Percentiles rank a stretch among this genome's conserved stretches.
phyloP scores from a whole-genome alignment of 129 eudicot species.

The Sambucus nigra region DNA sequence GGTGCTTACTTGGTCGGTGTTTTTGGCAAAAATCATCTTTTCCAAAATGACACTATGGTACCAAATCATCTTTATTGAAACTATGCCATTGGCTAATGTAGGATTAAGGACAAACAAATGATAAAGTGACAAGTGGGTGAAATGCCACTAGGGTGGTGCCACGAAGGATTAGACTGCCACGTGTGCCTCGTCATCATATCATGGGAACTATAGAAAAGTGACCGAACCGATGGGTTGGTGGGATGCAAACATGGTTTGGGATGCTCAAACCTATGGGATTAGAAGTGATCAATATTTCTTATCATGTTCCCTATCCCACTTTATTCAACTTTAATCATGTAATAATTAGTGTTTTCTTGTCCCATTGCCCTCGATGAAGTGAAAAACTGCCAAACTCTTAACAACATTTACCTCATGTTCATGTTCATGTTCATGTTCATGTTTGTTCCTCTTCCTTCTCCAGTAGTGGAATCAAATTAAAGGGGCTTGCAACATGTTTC shows the following conservation, averaged over 20 bases:
- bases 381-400: not conserved
- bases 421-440: not conserved
- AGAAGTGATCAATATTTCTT: slow-evolving; percentile 24
- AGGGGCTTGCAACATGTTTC: not conserved
- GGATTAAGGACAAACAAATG: not conserved
- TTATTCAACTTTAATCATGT: slow-evolving; percentile 29
- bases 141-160: slow-evolving; percentile 38
- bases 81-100: not conserved
- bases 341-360: slow-evolving; percentile 13
- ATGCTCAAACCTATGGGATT: slow-evolving; percentile 24
- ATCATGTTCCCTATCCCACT: slow-evolving; percentile 35
- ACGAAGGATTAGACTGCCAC: slow-evolving; percentile 25
- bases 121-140: not conserved
- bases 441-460: not conserved
- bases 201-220: slow-evolving; percentile 19
- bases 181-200: slow-evolving; percentile 1
- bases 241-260: slow-evolving; percentile 25
- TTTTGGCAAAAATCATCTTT: not conserved
- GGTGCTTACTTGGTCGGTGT: too few relatives aligned
- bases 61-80: too few relatives aligned
- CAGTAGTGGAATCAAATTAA: not conserved
- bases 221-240: slow-evolving; percentile 16
- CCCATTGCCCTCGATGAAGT: slow-evolving; percentile 23
- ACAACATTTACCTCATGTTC: not conserved
- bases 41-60: not conserved